Percentiles rank a stretch among this genome's conserved stretches.
Evolutionary conservation across 106 monocot genomes (phyloP).

Genomic region (Allium fistulosum): DNA sequence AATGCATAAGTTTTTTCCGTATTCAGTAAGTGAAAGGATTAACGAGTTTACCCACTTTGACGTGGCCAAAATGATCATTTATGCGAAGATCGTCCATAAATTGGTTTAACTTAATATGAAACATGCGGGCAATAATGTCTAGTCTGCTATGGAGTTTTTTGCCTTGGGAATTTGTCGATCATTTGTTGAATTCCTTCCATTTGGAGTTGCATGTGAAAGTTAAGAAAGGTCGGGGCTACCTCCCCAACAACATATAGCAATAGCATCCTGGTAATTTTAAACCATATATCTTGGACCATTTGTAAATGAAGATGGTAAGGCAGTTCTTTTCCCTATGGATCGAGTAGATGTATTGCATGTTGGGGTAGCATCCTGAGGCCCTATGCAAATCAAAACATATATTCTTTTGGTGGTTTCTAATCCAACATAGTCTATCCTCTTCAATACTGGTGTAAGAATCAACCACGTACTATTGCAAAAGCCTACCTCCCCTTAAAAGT

Average conservation of each 20-base stretch:
- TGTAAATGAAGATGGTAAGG: conserved; percentile 7
- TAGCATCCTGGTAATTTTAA: conserved; percentile 17
- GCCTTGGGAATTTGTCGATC: not conserved
- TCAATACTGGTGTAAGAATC: conserved; percentile 5
- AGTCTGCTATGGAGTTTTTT: not conserved
- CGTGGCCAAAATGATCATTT: not conserved
- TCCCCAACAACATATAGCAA: not conserved
- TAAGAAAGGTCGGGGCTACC: conserved; percentile 2
- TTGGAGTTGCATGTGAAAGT: conserved; percentile 15
- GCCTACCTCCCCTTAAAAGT: not conserved
- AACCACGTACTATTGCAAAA: conserved; percentile 6
- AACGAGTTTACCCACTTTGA: not conserved
- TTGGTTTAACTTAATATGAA: not conserved
- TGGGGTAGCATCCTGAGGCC: not conserved
- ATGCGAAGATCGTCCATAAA: not conserved
- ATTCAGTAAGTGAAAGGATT: not conserved
- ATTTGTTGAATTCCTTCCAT: not conserved
- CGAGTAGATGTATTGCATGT: not conserved
- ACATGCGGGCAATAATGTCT: too few species aligned
- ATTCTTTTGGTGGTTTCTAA: not conserved
- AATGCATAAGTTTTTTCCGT: not conserved
- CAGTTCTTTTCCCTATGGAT: not conserved
- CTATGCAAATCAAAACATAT: conserved; percentile 1
- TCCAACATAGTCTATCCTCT: not conserved
- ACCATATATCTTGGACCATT: conserved; percentile 12